Percentiles rank a stretch among this genome's conserved stretches.
phyloP scores from a whole-genome alignment of 306 rosid species.

The Morella rubra region DNA sequence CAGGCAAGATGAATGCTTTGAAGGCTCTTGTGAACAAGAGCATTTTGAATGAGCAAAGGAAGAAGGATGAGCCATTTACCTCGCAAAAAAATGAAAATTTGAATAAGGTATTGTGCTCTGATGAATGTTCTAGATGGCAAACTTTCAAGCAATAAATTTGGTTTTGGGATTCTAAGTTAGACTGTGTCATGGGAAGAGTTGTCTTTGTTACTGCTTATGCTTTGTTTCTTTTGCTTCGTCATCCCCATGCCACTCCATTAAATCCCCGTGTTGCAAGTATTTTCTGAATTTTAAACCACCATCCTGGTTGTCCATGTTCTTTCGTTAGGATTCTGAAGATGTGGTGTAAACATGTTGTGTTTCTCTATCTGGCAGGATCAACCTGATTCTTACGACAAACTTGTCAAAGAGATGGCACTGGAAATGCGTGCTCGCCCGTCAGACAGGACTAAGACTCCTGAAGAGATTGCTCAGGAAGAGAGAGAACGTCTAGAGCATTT shows the following conservation, averaged over 20 bases:
- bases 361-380: slow-evolving; percentile 55
- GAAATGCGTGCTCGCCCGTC: slow-evolving; percentile 95
- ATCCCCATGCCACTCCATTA: too few relatives aligned
- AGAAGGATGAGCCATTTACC: slow-evolving; percentile 42
- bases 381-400: slow-evolving; percentile 70
- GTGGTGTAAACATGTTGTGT: not conserved
- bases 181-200: too few relatives aligned
- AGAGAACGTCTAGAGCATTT: slow-evolving; percentile 67
- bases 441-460: slow-evolving; percentile 78
- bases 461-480: slow-evolving; percentile 94
- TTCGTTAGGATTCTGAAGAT: not conserved
- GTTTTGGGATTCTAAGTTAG: not conserved
- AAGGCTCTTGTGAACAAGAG: slow-evolving; percentile 57
- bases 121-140: not conserved
- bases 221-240: not conserved
- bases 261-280: too few relatives aligned
- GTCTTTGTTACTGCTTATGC: too few relatives aligned
- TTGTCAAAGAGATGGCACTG: slow-evolving; percentile 65
- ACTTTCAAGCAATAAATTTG: not conserved
- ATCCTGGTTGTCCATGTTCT: not conserved
- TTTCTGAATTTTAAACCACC: not conserved
- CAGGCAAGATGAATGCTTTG: slow-evolving; percentile 68
- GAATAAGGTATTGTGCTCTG: slow-evolving; percentile 46
- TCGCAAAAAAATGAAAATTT: slow-evolving; percentile 27
- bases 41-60: slow-evolving; percentile 43